Conservation (phyloP, 345 rosid species). For the Hibiscus tridactylites region DNA sequence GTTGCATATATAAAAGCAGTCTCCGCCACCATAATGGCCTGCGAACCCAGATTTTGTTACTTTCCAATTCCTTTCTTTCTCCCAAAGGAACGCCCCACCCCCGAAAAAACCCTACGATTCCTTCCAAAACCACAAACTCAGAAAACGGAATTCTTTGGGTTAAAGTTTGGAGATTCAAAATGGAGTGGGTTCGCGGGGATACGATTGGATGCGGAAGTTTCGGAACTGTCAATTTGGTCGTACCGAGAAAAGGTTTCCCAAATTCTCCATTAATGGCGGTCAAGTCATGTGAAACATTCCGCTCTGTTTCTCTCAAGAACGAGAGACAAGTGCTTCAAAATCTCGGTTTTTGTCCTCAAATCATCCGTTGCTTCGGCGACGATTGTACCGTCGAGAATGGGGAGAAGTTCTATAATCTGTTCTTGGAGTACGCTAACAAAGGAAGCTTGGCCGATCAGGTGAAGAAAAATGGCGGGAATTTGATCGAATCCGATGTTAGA, state of each 20-base stretch:
- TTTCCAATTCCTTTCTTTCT: not conserved
- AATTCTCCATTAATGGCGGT: conserved; percentile 52
- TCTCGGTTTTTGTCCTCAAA: conserved; percentile 37
- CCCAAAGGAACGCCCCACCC: not conserved
- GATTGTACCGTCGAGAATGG: conserved; percentile 34
- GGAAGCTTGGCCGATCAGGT: conserved; percentile 49
- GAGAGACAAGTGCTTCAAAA: conserved; percentile 40
- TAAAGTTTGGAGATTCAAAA: conserved; percentile 7
- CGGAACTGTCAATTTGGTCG: conserved; percentile 52
- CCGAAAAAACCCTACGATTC: not conserved
- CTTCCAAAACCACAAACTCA: not conserved
- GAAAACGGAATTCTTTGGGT: not conserved
- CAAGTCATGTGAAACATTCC: conserved; percentile 41
- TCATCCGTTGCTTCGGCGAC: conserved; percentile 50
- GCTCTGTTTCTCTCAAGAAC: conserved; percentile 35
- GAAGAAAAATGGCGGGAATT: conserved; percentile 27
- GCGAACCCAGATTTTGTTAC: not conserved
- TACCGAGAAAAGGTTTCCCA: conserved; percentile 11
- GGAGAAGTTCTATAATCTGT: conserved; percentile 42
- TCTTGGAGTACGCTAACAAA: conserved; percentile 62
- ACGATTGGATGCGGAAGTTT: conserved; percentile 62
- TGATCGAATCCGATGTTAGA: conserved; percentile 48
- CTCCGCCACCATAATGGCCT: conserved; percentile 12
- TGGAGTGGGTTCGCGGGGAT: conserved; percentile 71
- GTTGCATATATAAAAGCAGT: conserved; percentile 4